These are phyloP conservation scores for Xanthoconium separans DNA, from an alignment of 1,284 basidiomycete genomes.

Conservation along the genomic window DNA sequence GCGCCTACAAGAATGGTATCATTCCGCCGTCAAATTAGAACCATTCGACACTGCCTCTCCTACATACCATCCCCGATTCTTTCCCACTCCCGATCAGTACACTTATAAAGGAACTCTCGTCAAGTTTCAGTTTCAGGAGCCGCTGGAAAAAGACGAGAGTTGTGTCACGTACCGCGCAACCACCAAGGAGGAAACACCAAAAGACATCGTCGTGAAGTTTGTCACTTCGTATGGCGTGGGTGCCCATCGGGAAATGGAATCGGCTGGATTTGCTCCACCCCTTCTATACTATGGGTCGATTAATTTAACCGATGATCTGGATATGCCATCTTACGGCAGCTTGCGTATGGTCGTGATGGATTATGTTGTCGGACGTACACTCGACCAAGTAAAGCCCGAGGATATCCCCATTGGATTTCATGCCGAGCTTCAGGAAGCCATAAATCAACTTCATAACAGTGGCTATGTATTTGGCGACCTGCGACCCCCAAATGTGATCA, in stretches of 20 bases:
- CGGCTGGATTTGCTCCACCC: not conserved
- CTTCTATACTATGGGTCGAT: slow-evolving; percentile 12
- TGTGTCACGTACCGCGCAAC: slow-evolving; percentile 13
- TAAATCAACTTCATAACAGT: slow-evolving; percentile 7
- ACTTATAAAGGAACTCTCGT: fast-evolving
- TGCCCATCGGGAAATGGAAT: slow-evolving; percentile 10
- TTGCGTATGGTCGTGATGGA: slow-evolving; percentile 27
- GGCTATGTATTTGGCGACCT: slow-evolving; percentile 21
- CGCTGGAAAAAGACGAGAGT: not conserved
- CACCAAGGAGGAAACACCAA: not conserved
- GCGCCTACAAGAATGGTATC: slow-evolving; percentile 12
- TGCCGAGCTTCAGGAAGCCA: not conserved
- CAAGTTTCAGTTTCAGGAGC: slow-evolving; percentile 5
- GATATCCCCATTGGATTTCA: not conserved
- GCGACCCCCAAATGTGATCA: slow-evolving; percentile 15
- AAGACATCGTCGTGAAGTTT: slow-evolving; percentile 20
- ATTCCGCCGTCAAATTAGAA: not conserved
- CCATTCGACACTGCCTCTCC: not conserved
- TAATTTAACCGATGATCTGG: not conserved
- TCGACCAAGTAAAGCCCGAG: not conserved
- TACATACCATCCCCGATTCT: slow-evolving; percentile 12
- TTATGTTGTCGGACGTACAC: not conserved
- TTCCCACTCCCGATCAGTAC: slow-evolving; percentile 13
- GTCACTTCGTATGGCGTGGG: slow-evolving; percentile 14
- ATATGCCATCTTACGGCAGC: slow-evolving; percentile 9